Base-by-base conservation (phyloP, 2,329 filamentous ascomycete species). In the Parastagonospora nodorum region DNA sequence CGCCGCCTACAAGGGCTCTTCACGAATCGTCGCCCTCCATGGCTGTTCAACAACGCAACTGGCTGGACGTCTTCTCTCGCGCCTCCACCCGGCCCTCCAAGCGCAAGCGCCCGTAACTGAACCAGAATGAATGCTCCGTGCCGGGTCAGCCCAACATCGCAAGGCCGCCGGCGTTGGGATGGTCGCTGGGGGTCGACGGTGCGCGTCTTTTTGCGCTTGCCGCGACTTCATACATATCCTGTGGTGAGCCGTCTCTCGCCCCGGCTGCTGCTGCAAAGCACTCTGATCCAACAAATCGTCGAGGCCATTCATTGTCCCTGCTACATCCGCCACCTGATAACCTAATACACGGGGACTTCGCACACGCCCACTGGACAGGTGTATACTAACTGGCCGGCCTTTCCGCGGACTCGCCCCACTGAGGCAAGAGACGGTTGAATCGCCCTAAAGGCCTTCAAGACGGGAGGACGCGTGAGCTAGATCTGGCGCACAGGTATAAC, bases 101-200 rank as follows among this genome's bases (percentile, higher is more conserved):
- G 67, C 66, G 68, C 69, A 72, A 71, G 69, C 71, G 71, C 71
- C 63, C 67, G 67, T 56, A 57, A 51, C 37, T 61, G 52, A 50
- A 58, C 61, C 59, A 66, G 57, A 60, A 66, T 63, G 57, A 60
- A 66, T 63, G 61, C 57, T 59, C 57, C 60, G 61, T 63, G 58
- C 57, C 59, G 58, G 61, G 42, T 57, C 55, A 62, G 61, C 63
- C 55, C 61, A 66, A 61, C 53, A 51, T 59, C 41, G 55, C 56
- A 63, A 55, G 60, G 59, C 55, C 50, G 55, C 61, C 58, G 57
- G 58, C 61, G 57, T 54, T 50, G 59, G 55, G 55, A 58, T 58
- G 52, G 57, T 41, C 42, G 57, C 48, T 51, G 55, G 50, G 42
- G 44, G 46, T 47, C 51, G 19, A 24, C 19, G 19, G 19, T 61